Conservation (phyloP, 805 yeast species). For the Pichia californica region DNA sequence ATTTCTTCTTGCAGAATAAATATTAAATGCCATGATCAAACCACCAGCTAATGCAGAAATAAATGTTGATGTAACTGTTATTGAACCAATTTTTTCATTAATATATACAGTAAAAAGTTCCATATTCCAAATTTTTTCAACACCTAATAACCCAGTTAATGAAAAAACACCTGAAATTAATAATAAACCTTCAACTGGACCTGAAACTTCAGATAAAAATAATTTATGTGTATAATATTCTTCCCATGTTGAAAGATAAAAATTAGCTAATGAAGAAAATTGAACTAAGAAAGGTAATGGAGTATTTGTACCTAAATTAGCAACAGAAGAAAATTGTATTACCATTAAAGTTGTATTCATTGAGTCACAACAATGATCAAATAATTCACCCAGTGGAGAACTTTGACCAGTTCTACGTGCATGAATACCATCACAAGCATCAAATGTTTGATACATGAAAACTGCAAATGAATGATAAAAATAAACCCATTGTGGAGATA, state of each 20-base stretch:
- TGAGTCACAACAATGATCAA: conserved; percentile 80
- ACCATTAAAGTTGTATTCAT: conserved; percentile 69
- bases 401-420: conserved; percentile 94
- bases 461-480: conserved; percentile 72
- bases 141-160: conserved; percentile 64
- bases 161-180: conserved; percentile 50
- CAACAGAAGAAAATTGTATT: conserved; percentile 66
- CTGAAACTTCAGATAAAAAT: conserved; percentile 72
- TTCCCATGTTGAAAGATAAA: conserved; percentile 92
- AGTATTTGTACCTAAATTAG: conserved; percentile 62
- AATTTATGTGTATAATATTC: conserved; percentile 85
- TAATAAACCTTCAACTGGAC: conserved; percentile 92
- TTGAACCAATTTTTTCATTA: background rate
- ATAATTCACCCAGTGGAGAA: conserved; percentile 90
- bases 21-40: conserved; percentile 55
- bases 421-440: conserved; percentile 93
- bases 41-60: conserved; percentile 47
- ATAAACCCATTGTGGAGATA: conserved; percentile 71
- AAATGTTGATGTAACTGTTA: conserved; percentile 28
- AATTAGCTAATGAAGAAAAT: conserved; percentile 71
- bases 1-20: conserved; percentile 58
- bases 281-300: conserved; percentile 56
- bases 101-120: conserved; percentile 33
- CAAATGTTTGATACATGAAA: conserved; percentile 90
- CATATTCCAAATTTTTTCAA: conserved; percentile 51